Conservation (phyloP, 2,329 filamentous ascomycete species). For the Tolypocladium paradoxum region DNA sequence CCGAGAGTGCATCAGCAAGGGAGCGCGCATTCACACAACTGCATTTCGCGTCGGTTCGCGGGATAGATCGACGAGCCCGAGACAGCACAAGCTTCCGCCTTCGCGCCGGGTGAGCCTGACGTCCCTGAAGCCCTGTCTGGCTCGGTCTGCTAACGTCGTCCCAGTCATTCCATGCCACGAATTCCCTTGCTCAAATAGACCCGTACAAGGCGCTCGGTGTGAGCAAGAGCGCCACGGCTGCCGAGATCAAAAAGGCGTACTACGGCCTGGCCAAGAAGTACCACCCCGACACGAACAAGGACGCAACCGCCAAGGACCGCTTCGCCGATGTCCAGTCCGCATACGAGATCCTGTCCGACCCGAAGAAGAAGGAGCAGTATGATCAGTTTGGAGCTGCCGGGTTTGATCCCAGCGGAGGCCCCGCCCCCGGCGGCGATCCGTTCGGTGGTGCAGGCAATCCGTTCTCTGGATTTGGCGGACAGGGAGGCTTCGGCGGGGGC, state of each 20-base stretch:
- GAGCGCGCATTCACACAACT: constrained; percentile 23
- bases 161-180: constrained; percentile 52
- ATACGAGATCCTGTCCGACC: constrained; percentile 87
- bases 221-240: constrained; percentile 63
- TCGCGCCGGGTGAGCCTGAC: constrained; percentile 17
- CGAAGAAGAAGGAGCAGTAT: constrained; percentile 85
- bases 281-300: constrained; percentile 97
- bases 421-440: constrained; percentile 48
- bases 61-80: constrained; percentile 10
- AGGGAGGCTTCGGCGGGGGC: constrained; percentile 64
- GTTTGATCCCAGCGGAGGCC: constrained; percentile 67
- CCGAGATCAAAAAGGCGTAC: constrained; percentile 97
- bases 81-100: constrained; percentile 7
- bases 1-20: constrained; percentile 27
- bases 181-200: constrained; percentile 49
- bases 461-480: constrained; percentile 44
- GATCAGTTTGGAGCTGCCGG: constrained; percentile 84
- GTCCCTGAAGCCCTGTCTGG: background rate
- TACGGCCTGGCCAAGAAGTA: constrained; percentile 96
- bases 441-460: constrained; percentile 55
- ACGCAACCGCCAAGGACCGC: constrained; percentile 82
- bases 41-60: constrained; percentile 10
- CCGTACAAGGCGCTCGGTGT: constrained; percentile 86
- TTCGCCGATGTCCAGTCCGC: constrained; percentile 88
- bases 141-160: background rate